Evolutionary conservation across 768 basidiomycete genomes (phyloP).

Genomic region (Lyophyllum atratum): DNA sequence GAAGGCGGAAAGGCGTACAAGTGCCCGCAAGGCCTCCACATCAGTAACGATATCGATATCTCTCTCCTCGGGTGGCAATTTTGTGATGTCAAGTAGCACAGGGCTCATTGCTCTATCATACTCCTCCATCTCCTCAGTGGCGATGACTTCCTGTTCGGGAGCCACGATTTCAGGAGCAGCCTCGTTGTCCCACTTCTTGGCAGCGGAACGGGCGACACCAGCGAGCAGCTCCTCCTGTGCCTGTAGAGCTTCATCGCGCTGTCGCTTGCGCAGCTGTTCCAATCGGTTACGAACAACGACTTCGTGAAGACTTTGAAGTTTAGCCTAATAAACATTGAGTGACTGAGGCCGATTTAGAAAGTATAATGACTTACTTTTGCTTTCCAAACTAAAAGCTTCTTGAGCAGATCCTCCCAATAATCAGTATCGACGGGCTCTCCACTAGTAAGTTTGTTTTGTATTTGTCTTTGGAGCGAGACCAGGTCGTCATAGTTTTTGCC

Average conservation of each 20-base stretch:
- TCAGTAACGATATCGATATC: constrained; percentile 77
- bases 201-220: constrained; percentile 67
- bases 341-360: neutral
- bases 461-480: constrained; percentile 76
- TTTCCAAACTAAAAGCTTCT: constrained; percentile 95
- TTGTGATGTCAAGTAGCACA: constrained; percentile 67
- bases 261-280: constrained; percentile 93
- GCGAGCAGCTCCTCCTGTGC: constrained; percentile 90
- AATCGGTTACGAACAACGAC: constrained; percentile 95
- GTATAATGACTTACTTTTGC: constrained; percentile 67
- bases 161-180: constrained; percentile 33
- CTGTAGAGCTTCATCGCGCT: constrained; percentile 93
- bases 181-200: constrained; percentile 36
- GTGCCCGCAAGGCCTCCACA: constrained; percentile 57
- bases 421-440: constrained; percentile 96
- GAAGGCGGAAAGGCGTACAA: constrained; percentile 53
- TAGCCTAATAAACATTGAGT: constrained; percentile 56
- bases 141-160: constrained; percentile 34
- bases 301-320: constrained; percentile 90
- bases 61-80: constrained; percentile 74
- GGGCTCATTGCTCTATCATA: constrained; percentile 91
- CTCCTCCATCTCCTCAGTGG: constrained; percentile 70
- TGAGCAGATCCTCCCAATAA: constrained; percentile 94
- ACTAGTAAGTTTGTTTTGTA: constrained; percentile 85
- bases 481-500: constrained; percentile 90